A percentile compares a stretch with the other conserved stretches of the same genome.
Evolutionary conservation across 2,329 filamentous ascomycete species (phyloP).

Genomic region (Colletotrichum caudatum): DNA sequence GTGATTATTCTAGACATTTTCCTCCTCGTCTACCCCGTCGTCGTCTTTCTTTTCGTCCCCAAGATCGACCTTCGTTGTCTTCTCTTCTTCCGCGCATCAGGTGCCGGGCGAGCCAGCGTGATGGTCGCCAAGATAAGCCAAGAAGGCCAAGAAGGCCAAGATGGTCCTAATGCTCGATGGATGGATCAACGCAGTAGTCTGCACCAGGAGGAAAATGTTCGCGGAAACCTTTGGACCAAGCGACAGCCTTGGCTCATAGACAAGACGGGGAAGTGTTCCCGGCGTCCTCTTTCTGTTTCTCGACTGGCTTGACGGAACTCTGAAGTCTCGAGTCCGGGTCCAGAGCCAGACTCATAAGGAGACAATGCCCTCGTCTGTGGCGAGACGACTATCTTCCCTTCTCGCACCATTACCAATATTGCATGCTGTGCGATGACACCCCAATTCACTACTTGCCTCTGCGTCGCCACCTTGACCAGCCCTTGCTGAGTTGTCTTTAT

Average conservation of each 20-base stretch:
- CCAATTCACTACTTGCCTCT: constrained; percentile 2
- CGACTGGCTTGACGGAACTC: background rate
- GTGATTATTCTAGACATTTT: background rate
- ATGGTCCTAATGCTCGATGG: constrained; percentile 17
- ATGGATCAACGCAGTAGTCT: constrained; percentile 2
- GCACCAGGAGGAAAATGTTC: constrained; percentile 4
- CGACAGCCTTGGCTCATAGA: background rate
- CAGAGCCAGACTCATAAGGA: background rate
- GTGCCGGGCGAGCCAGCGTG: background rate
- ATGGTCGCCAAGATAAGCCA: constrained; percentile 19
- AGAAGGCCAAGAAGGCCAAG: constrained; percentile 34
- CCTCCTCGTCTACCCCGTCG: background rate
- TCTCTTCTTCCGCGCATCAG: background rate
- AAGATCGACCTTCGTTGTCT: background rate
- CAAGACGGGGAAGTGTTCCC: background rate
- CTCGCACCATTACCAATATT: background rate
- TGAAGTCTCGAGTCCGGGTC: too few species aligned
- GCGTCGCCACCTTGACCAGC: constrained; percentile 24
- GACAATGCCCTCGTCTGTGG: background rate
- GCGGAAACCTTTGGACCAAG: background rate
- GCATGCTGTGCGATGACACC: constrained; percentile 9
- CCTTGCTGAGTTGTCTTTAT: constrained; percentile 13
- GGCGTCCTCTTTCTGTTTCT: background rate
- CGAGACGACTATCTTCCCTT: background rate
- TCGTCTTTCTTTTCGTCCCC: background rate